These are phyloP conservation scores for Calonectria crousiana DNA, from an alignment of 2,329 filamentous ascomycete species.

Conservation along the genomic window DNA sequence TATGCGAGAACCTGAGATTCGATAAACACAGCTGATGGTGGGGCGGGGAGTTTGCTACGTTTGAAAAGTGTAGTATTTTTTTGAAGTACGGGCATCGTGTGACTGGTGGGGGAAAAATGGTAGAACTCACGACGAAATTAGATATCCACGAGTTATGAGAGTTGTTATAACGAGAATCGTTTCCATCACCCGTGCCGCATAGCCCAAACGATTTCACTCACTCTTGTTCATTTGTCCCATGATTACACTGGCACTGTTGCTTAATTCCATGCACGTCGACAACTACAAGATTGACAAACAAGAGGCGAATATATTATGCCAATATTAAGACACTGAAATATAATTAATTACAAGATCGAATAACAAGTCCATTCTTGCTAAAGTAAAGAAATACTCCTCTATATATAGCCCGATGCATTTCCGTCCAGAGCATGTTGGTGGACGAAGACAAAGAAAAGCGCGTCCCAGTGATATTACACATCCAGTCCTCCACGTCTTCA, in stretches of 20 bases:
- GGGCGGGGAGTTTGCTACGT: not conserved
- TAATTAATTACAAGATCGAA: not conserved
- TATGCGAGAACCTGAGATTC: conserved; percentile 58
- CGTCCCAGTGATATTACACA: conserved; percentile 29
- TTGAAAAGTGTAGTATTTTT: not conserved
- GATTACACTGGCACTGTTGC: not conserved
- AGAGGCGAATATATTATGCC: not conserved
- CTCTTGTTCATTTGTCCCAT: not conserved
- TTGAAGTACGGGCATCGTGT: not conserved
- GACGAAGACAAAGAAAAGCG: conserved; percentile 19
- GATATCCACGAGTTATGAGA: conserved; percentile 23
- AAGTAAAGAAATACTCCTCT: conserved; percentile 1
- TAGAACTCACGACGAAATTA: not conserved
- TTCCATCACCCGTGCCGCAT: not conserved
- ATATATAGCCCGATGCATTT: not conserved
- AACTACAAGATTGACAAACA: not conserved
- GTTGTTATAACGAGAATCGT: not conserved
- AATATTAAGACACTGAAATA: not conserved
- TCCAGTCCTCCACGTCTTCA: conserved; percentile 2
- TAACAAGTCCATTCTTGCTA: not conserved
- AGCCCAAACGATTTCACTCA: not conserved
- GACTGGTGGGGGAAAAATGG: not conserved
- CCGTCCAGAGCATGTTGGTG: conserved; percentile 3
- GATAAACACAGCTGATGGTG: conserved; percentile 26
- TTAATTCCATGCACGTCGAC: too few relatives aligned